Evolutionary conservation across 2,329 filamentous ascomycete species (phyloP), one percentile per base, ranked within the genome.

Genomic region (Atkinsonella texensis): DNA sequence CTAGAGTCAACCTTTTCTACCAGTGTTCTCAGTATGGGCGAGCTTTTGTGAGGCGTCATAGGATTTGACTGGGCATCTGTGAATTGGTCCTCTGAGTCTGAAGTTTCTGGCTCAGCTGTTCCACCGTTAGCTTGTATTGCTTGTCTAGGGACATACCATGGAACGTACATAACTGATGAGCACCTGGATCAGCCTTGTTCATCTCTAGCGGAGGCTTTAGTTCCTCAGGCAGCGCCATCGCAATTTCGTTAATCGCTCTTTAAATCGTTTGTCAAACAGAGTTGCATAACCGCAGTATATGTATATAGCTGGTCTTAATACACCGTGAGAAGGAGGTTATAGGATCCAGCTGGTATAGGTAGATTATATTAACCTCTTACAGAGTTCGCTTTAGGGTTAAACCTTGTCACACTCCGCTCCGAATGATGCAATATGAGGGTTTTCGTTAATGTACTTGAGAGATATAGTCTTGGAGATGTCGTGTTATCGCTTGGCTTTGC

Each of bases 41-140:
- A 77, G 55, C 62, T 65, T 41, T 65, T 60, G 6, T 65, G 67
- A 9, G 68, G 70, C 62, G 66, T 76, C 57, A 59, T 66, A 53
- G 62, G 70, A 52, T 66, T 74, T 35, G 80, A 82, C 51, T 77
- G 77, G 35, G 82, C 81, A 63, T 85, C 82, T 48, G 79, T 84
- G 65, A 83, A 85, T 67, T 85, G 82, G 58, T 85, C 82, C 45
- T 85, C 82, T 31, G 80, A 83, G 55, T 84, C 82, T 47, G 81
- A 83, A 32, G 71, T 72, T 54, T 55, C 53, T 41, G 53, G 41
- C 44, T 77, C 76, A 68, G 64, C 65, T 65, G 43, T 38, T 20
- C 23, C 38, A 33, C 49, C 49, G 58, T 68, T 56, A 69, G 63
- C 52, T 55, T 44, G 23, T 15, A 31, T 32, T 42, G 15, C 50